Evolutionary conservation across 1,284 basidiomycete genomes (phyloP).

Genomic region (Rugiboletus extremiorientalis): DNA sequence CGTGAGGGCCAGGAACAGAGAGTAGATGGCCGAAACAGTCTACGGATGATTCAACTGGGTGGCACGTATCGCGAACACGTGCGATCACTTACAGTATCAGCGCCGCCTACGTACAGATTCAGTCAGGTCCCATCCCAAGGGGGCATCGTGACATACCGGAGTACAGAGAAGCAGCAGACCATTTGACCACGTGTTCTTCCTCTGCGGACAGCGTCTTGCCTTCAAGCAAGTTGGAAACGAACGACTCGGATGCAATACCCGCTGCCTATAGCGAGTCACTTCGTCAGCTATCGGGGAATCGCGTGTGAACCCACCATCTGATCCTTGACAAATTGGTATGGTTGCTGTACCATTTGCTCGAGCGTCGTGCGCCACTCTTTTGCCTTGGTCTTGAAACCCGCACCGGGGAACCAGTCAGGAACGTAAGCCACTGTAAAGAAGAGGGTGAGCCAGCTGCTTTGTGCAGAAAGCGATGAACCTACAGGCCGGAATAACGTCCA

Average conservation of each 20-base stretch:
- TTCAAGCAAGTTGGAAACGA: constrained; percentile 51
- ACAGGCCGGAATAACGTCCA: constrained; percentile 58
- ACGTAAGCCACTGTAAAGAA: constrained; percentile 50
- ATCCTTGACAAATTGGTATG: constrained; percentile 57
- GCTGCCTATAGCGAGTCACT: constrained; percentile 39
- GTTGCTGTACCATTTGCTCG: constrained; percentile 52
- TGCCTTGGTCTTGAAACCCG: constrained; percentile 55
- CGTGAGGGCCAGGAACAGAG: constrained; percentile 39
- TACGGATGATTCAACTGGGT: constrained; percentile 19
- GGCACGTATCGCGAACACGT: constrained; percentile 27
- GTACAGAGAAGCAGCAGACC: constrained; percentile 60
- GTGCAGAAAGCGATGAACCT: constrained; percentile 23
- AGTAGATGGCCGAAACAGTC: constrained; percentile 43
- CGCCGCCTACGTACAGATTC: constrained; percentile 34
- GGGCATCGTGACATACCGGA: constrained; percentile 40
- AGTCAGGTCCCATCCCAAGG: background rate
- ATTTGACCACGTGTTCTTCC: constrained; percentile 56
- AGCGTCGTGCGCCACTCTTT: constrained; percentile 50
- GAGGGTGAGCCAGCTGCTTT: background rate
- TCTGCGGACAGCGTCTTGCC: constrained; percentile 44
- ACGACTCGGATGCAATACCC: constrained; percentile 51
- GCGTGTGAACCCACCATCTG: constrained; percentile 47
- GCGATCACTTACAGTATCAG: constrained; percentile 43
- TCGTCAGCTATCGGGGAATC: background rate
- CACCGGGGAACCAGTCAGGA: constrained; percentile 65